Conservation (phyloP, 1,139 yeast species). For the Hanseniaspora gamundiae region DNA sequence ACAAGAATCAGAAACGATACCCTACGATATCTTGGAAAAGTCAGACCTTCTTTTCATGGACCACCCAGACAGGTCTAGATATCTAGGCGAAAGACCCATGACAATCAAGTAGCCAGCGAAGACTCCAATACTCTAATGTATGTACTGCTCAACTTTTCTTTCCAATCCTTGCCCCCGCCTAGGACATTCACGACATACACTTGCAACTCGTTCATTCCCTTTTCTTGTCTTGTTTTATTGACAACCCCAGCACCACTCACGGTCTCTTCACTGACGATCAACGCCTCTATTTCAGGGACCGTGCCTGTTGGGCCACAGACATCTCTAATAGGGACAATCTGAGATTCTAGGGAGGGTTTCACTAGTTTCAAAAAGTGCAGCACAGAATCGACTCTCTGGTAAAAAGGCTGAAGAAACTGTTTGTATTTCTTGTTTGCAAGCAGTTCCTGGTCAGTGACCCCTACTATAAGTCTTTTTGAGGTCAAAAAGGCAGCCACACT, state of each 20-base stretch:
- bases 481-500: constrained; percentile 63
- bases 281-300: constrained; percentile 60
- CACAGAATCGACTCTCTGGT: constrained; percentile 37
- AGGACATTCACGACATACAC: constrained; percentile 58
- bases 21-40: constrained; percentile 44
- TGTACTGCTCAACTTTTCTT: constrained; percentile 79
- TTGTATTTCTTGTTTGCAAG: constrained; percentile 63
- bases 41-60: constrained; percentile 61
- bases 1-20: constrained; percentile 31
- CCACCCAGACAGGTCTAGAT: constrained; percentile 59
- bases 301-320: constrained; percentile 91
- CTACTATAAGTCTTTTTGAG: constrained; percentile 47
- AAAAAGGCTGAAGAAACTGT: constrained; percentile 51
- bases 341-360: constrained; percentile 32
- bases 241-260: constrained; percentile 61
- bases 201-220: constrained; percentile 41
- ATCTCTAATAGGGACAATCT: constrained; percentile 57
- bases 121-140: constrained; percentile 19
- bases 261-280: constrained; percentile 76
- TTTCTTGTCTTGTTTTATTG: constrained; percentile 47
- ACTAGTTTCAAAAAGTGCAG: constrained; percentile 36
- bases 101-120: constrained; percentile 15
- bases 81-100: constrained; percentile 27
- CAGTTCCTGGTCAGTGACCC: constrained; percentile 72
- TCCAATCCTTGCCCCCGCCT: constrained; percentile 52